Base-by-base conservation (phyloP, 2,329 filamentous ascomycete species). In the Penicillium occitanis region DNA sequence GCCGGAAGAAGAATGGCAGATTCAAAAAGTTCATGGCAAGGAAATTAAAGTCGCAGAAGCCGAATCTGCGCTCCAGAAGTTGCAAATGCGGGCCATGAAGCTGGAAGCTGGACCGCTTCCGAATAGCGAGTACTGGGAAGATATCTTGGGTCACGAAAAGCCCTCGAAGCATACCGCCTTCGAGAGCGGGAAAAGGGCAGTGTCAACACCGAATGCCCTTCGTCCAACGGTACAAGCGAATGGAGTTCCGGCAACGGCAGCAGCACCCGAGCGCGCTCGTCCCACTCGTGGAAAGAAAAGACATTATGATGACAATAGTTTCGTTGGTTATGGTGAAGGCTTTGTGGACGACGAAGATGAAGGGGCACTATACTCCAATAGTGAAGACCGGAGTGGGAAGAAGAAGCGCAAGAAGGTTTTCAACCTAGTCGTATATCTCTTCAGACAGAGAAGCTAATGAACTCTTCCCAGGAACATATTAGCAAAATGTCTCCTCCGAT, bases 1-100 rank as follows among this genome's bases (percentile, higher is more conserved):
- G 79, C 80, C 81, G 5, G 81, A 83, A 61, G 81, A 83, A 68
- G 81, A 83, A 73, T 84, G 82, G 81, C 76, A 82, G 50, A 82
- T 80, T 62, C 80, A 82, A 69, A 82, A 83, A 68, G 80, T 82
- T 6, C 73, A 74, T 63, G 79, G 80, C 50, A 83, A 82, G 69
- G 75, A 80, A 51, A 81, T 84, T 58, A 78, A 79, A 68, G 73
- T 80, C 42, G 75, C 79, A 30, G 75, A 79, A 48, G 75, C 79
- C 46, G 75, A 80, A 63, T 79, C 77, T 7, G 76, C 77, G 42
- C 70, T 84, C 53, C 75, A 80, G 42, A 75, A 76, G 62, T 71
- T 80, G 13, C 77, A 81, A 46, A 73, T 74, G 66, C 76, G 73
- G 61, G 82, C 82, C 8, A 80, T 83, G 79, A 80, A 81, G 64